Percentiles rank a stretch among this genome's conserved stretches.
Conservation (phyloP, 2,329 filamentous ascomycete genomes). For the Cadophora gregata region DNA sequence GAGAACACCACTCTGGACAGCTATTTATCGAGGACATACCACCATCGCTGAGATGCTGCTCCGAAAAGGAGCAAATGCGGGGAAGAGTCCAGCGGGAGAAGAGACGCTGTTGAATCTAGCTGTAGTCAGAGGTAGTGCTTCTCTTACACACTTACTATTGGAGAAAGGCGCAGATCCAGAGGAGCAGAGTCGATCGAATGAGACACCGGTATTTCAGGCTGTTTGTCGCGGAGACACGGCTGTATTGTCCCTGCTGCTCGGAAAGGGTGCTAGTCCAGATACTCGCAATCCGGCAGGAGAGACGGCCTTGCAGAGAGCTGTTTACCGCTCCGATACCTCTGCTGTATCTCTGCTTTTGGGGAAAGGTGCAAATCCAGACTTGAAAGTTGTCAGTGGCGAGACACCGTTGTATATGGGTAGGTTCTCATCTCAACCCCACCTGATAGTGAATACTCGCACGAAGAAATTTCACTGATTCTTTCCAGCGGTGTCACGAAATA, state of each 20-base stretch:
- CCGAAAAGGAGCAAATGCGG: conserved; percentile 20
- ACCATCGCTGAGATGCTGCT: conserved; percentile 25
- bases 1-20: conserved; percentile 65
- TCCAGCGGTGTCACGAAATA: conserved; percentile 20
- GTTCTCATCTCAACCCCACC: not conserved
- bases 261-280: conserved; percentile 20
- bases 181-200: conserved; percentile 18
- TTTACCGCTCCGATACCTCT: conserved; percentile 15
- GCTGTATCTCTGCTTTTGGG: conserved; percentile 22
- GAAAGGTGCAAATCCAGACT: conserved; percentile 23
- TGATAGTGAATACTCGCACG: not conserved
- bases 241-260: conserved; percentile 17
- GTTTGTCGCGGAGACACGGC: conserved; percentile 15
- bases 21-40: conserved; percentile 22
- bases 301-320: conserved; percentile 20
- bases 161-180: conserved; percentile 27
- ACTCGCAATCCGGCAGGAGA: conserved; percentile 20
- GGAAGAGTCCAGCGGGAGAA: conserved; percentile 14
- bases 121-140: conserved; percentile 22
- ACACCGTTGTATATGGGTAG: conserved; percentile 27
- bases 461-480: not conserved
- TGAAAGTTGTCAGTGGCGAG: conserved; percentile 18
- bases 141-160: conserved; percentile 24
- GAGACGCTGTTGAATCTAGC: conserved; percentile 25
- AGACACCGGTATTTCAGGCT: conserved; percentile 21